These are phyloP conservation scores for Marvania coccoides DNA, from an alignment of 139 green algal genomes.

Conservation along the genomic window DNA sequence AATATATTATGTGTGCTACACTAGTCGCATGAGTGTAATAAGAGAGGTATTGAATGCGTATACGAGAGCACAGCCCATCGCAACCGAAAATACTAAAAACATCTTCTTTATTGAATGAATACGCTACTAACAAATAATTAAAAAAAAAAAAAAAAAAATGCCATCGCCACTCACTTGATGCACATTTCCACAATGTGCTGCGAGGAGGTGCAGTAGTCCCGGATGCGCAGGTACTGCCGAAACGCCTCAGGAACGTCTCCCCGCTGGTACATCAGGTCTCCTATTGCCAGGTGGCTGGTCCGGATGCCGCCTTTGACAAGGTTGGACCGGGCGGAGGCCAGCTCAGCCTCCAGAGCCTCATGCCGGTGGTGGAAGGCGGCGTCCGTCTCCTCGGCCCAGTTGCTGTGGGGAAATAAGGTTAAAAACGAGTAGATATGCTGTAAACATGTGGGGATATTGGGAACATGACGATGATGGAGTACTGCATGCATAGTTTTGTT, in stretches of 20 bases:
- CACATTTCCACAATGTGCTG: constrained; percentile 87
- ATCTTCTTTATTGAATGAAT: no score
- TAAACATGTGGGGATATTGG: no score
- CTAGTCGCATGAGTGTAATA: no score
- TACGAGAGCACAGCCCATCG: no score
- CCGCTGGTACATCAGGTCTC: constrained; percentile 68
- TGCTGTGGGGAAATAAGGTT: constrained; percentile 9
- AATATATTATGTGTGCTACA: no score
- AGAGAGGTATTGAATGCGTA: no score
- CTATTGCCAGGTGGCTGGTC: constrained; percentile 82
- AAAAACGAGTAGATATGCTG: background rate
- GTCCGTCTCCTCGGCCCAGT: constrained; percentile 45
- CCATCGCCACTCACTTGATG: constrained; percentile 51
- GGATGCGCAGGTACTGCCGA: constrained; percentile 79
- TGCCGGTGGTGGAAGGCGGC: constrained; percentile 16
- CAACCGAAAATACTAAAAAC: no score
- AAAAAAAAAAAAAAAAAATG: no score
- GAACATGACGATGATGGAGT: no score
- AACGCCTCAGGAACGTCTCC: constrained; percentile 78
- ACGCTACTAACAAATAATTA: no score
- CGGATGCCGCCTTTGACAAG: constrained; percentile 91
- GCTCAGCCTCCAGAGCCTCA: constrained; percentile 69
- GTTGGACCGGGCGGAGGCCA: constrained; percentile 68
- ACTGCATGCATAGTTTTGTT: no score
- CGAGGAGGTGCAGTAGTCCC: constrained; percentile 88